Percentiles rank a stretch among this genome's conserved stretches.
Conservation (phyloP, 345 rosid genomes). For the Jatropha curcas region DNA sequence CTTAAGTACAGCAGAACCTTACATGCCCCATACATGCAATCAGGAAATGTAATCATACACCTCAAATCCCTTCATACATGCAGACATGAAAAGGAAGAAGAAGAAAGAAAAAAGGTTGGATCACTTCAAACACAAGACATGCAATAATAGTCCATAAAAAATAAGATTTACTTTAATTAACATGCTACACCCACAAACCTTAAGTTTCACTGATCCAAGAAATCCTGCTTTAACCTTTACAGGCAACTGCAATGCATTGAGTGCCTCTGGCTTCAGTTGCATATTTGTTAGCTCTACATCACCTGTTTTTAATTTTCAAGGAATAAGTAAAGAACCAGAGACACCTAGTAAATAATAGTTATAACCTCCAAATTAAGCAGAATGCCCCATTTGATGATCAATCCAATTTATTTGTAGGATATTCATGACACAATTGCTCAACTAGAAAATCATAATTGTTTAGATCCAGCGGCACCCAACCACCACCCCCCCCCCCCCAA, state of each 20-base stretch:
- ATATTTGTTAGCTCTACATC: conserved; percentile 93
- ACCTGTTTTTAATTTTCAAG: conserved; percentile 48
- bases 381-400: not conserved
- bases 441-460: not conserved
- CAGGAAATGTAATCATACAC: not conserved
- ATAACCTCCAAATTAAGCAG: not conserved
- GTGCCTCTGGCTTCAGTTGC: conserved; percentile 99
- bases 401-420: conserved; percentile 1
- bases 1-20: not conserved
- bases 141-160: not conserved
- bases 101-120: not conserved
- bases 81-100: not conserved
- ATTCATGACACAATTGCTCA: not conserved
- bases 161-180: not conserved
- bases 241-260: conserved; percentile 92
- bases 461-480: too few relatives aligned
- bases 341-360: not conserved
- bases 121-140: not conserved
- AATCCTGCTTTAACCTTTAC: conserved; percentile 97
- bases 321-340: conserved; percentile 14
- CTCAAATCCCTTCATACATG: not conserved
- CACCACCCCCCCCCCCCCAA: too few relatives aligned
- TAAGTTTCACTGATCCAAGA: conserved; percentile 96
- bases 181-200: conserved; percentile 52
- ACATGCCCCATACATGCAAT: not conserved